A percentile compares a stretch with the other conserved stretches of the same genome.
phyloP scores from a whole-genome alignment of 371 early-diverging fungal genomes.

The Syncephalastrum sp. region DNA sequence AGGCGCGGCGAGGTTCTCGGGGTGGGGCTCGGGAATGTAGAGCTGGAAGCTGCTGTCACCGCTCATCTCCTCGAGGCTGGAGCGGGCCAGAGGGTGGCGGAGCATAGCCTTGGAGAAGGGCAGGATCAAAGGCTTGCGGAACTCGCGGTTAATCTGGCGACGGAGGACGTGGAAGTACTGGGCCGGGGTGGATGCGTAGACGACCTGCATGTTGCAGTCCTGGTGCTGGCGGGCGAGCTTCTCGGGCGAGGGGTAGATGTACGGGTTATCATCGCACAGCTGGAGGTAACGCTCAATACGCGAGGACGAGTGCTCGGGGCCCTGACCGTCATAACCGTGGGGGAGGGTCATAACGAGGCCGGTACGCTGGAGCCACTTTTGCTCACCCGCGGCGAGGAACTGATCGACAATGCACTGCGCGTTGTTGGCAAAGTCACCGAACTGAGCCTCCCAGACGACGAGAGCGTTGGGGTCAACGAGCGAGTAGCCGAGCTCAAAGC shows the following conservation, averaged over 20 bases:
- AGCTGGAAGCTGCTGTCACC: constrained; percentile 85
- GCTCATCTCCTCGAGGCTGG: constrained; percentile 79
- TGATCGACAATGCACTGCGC: constrained; percentile 98
- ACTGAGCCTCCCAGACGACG: constrained; percentile 97
- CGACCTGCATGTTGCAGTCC: constrained; percentile 97
- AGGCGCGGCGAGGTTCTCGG: constrained; percentile 70
- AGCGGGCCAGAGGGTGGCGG: constrained; percentile 91
- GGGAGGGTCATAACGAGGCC: constrained; percentile 92
- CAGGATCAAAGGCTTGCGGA: constrained; percentile 93
- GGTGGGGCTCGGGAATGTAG: constrained; percentile 88
- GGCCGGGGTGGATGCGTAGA: constrained; percentile 92
- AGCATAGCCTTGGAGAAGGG: constrained; percentile 92
- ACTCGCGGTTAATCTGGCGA: constrained; percentile 94
- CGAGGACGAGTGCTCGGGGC: constrained; percentile 95
- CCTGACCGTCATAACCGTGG: constrained; percentile 98
- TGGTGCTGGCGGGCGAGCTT: constrained; percentile 88
- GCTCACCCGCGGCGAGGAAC: constrained; percentile 93
- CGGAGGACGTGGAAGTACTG: constrained; percentile 97
- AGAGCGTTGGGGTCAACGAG: constrained; percentile 91
- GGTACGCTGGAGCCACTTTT: constrained; percentile 95
- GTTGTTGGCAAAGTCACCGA: constrained; percentile 97
- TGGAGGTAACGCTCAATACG: constrained; percentile 95
- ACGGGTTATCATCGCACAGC: constrained; percentile 93
- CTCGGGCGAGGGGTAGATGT: constrained; percentile 77
- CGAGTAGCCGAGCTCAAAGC: constrained; percentile 96